Base-by-base conservation (phyloP, 192 early-diverging fungal genomes). In the Mortierella antarctica region DNA sequence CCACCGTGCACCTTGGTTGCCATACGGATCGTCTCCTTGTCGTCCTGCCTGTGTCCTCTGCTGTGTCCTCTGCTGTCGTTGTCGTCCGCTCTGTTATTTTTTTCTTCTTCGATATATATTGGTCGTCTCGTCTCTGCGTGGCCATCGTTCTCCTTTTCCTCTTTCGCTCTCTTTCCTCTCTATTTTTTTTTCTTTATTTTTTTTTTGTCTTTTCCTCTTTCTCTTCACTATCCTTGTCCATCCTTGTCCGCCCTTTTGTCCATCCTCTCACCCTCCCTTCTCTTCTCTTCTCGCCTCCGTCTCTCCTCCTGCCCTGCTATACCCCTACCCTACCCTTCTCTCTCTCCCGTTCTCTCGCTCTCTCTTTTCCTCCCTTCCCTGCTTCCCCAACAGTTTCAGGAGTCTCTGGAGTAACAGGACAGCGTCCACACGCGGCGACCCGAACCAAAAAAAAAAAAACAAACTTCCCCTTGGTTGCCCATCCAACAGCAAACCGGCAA, bases 321-420 rank as follows among this genome's bases (percentile, higher is more conserved):
- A 46, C 60, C 13, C 13, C 17, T 44, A 31, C 59, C 46, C 48
- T 49, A 18, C 45, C 15, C 45, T 10, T 49, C 42, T 61, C 60
- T 57, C 52, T 56, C 62, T 63, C 50, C 31, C 51, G 61, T 54
- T 62, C 45, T 64, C 40, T 54, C 67, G 40, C 56, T 70, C 47
- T 66, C 15, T 70, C 23, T 44, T 48, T 41, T 46, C 48, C 45
- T 47, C 44, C 21, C 60, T 20, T n/a, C 31, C 47, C 49, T 54
- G 46, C 15, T 18, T 11, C 14, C 39, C 20, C 52, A 13, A 39
- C 52, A 21, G 17, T 11, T 56, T 14, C 40, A 21, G 23, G 20
- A 48, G 31, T 13, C 18, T 51, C 31, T 14, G 10, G 7, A 21
- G 31, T 31, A 31, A 1, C 31, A 31, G 31, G 31, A 31, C 31